Conservation (phyloP, 2,329 filamentous ascomycete species). For the Metarhizium brunneum region DNA sequence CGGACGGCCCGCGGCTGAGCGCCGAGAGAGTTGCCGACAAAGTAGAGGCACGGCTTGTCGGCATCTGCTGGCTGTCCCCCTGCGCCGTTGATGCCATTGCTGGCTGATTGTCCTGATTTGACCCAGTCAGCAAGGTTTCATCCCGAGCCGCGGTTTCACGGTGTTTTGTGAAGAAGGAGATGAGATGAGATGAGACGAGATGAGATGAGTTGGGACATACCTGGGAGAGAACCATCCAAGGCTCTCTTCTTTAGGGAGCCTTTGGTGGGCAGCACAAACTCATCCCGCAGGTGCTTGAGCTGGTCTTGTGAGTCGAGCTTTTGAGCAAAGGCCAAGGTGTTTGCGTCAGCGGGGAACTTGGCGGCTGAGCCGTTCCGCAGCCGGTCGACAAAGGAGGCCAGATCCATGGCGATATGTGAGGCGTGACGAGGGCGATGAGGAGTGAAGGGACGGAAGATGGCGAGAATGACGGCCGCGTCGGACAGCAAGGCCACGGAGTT, state of each 20-base stretch:
- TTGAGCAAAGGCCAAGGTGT: constrained; percentile 37
- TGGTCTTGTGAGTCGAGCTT: constrained; percentile 51
- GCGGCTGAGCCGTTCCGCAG: constrained; percentile 31
- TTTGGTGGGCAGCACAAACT: constrained; percentile 73
- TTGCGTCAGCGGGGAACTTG: constrained; percentile 38
- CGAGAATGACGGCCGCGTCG: not conserved
- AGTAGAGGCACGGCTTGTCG: constrained; percentile 49
- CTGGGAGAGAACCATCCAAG: constrained; percentile 35
- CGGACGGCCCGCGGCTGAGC: constrained; percentile 65
- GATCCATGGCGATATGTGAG: constrained; percentile 23
- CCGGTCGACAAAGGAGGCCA: constrained; percentile 26
- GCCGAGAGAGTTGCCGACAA: constrained; percentile 85
- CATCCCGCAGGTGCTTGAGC: constrained; percentile 50
- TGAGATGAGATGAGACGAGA: too few species aligned
- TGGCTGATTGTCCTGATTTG: not conserved
- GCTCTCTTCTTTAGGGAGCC: constrained; percentile 58
- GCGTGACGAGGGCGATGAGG: not conserved
- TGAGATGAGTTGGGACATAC: constrained; percentile 16
- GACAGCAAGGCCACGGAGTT: too few species aligned
- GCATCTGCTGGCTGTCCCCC: constrained; percentile 7
- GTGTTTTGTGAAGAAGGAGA: not conserved
- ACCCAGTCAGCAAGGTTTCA: not conserved
- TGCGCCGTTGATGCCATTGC: constrained; percentile 16
- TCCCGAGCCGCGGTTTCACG: constrained; percentile 3
- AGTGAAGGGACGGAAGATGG: not conserved